Base-by-base conservation (phyloP, 169 alveolate species). In the Besnoitia besnoiti region DNA sequence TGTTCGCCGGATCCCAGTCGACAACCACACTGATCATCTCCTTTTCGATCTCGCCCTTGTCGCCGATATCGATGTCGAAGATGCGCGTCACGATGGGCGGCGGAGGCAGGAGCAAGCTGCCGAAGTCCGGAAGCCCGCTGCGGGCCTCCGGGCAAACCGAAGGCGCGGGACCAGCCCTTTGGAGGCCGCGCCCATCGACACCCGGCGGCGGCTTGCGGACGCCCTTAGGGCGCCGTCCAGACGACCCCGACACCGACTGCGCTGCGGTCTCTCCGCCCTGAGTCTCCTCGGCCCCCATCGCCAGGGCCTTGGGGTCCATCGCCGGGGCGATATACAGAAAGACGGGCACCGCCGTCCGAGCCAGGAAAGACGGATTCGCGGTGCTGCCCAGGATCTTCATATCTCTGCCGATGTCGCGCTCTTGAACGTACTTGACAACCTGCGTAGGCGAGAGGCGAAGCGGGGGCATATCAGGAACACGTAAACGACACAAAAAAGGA, bases 1-100 rank as follows among this genome's bases (percentile, higher is more conserved):
- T 3, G 75, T 90, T 90, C 55, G 90, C 67, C 35, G 93, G 93
- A 35, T 75, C 44, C 93, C 93, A 90, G 77, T 90, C 93, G 3
- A 90, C 80, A 62, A 42, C 73, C 67, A 55, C 30, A 35, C 85
- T 50, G 40, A 90, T 90, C 90, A 51, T 37, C 42, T 90, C 85
- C 67, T 90, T 79, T n/a, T 35, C 42, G 19, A 90, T 47, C 30
- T 51, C 93, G 47, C 93, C 93, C 27, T 73, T 59, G 19, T 51
- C 49, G 3, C 7, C 90, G 21, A 90, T 50, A 85, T 90, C 93
- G 85, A 90, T 90, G 90, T 90, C 93, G 90, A 90, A 90, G 21
- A 90, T 21, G 37, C 90, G 80, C 67, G 79, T 51, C 39, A 90
- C 75, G 21, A 90, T 67, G 21, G 93, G 93, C 35, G 93, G 93